phyloP scores from a whole-genome alignment of 176 grass and related monocot species.

The Areca catechu region DNA sequence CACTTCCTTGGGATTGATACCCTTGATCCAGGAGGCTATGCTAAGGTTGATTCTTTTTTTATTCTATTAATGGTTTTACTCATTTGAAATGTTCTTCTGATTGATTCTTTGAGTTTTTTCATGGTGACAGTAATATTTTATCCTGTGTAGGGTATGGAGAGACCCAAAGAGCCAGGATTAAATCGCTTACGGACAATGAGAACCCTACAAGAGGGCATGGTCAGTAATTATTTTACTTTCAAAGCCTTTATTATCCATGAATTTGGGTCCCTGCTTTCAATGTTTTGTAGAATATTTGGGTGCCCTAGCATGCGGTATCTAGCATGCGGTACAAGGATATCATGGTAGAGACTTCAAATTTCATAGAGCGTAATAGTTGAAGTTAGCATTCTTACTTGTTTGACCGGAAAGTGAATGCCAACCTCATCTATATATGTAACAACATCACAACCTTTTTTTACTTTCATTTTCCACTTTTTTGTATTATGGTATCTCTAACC shows the following conservation, averaged over 20 bases:
- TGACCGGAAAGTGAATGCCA: no score
- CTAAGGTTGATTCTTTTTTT: conserved; percentile 32
- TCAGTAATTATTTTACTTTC: conserved; percentile 31
- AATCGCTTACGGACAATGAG: conserved; percentile 62
- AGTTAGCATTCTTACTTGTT: no score
- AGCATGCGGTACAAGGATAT: no score
- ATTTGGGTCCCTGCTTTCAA: neutral
- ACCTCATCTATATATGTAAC: no score
- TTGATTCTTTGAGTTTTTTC: conserved; percentile 1
- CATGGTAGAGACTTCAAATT: no score
- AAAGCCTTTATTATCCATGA: neutral
- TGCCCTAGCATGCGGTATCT: no score
- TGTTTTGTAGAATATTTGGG: no score
- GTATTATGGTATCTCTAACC: no score
- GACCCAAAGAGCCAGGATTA: conserved; percentile 72
- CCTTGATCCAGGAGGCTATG: conserved; percentile 92
- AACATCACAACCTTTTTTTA: no score
- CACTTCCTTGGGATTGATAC: conserved; percentile 98
- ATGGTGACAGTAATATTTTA: conserved; percentile 1
- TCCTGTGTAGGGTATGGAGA: conserved; percentile 64
- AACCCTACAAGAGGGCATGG: conserved; percentile 85
- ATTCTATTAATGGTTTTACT: neutral
- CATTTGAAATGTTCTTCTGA: neutral
- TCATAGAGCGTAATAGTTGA: no score
- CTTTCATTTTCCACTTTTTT: no score